phyloP scores from a whole-genome alignment of 345 rosid species.

The Eucalyptus brandiana region DNA sequence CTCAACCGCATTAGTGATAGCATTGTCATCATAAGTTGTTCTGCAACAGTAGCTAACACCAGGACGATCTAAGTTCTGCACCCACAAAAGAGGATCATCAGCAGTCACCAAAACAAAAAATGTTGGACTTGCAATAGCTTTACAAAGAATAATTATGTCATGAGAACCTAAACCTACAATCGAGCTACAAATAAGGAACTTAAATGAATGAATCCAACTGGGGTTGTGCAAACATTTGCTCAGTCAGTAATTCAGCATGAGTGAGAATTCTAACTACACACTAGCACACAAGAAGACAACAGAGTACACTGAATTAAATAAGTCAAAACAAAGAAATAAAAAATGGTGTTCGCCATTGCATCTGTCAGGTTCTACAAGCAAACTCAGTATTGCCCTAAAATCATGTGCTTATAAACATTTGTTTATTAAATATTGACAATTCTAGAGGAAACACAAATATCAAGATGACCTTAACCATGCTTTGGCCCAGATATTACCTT shows the following conservation, averaged over 20 bases:
- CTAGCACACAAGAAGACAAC: not conserved
- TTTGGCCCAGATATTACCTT: conserved; percentile 11
- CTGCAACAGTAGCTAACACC: conserved; percentile 47
- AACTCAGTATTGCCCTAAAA: not conserved
- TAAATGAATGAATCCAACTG: not conserved
- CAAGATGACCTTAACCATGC: not conserved
- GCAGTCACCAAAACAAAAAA: not conserved
- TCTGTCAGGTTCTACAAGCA: not conserved
- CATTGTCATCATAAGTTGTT: conserved; percentile 51
- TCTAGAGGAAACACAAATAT: not conserved
- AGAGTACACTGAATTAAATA: not conserved
- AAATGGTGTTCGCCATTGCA: not conserved
- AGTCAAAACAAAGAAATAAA: not conserved
- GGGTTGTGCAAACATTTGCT: not conserved
- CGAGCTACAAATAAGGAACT: not conserved
- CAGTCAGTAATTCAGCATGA: not conserved
- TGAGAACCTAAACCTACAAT: not conserved
- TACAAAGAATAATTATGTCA: not conserved
- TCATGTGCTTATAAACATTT: not conserved
- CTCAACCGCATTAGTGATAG: conserved; percentile 54
- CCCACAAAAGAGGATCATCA: not conserved
- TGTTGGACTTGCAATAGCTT: not conserved
- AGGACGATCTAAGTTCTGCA: conserved; percentile 42
- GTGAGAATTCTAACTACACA: not conserved
- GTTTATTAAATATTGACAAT: not conserved